These are phyloP conservation scores for Capniomyces stellatus DNA, from an alignment of 371 early-diverging fungal species.

Conservation along the genomic window DNA sequence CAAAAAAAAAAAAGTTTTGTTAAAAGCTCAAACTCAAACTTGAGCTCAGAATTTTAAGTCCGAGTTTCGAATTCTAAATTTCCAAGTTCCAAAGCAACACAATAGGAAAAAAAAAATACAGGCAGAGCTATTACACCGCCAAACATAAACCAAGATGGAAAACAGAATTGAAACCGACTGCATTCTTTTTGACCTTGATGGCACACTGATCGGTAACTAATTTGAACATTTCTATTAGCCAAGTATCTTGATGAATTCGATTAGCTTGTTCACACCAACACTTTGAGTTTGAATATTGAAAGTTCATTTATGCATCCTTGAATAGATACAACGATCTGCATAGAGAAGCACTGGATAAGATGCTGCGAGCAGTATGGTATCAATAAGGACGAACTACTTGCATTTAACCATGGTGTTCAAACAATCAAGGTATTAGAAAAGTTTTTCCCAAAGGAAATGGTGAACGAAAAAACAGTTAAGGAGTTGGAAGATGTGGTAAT, in stretches of 20 bases:
- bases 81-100: too few species aligned
- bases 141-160: neutral
- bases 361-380: constrained; percentile 16
- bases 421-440: constrained; percentile 27
- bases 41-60: too few species aligned
- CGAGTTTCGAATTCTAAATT: too few species aligned
- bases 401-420: constrained; percentile 28
- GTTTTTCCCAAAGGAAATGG: constrained; percentile 21
- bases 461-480: constrained; percentile 11
- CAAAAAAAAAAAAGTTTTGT: too few species aligned
- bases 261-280: too few species aligned
- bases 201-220: constrained; percentile 24
- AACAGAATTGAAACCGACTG: constrained; percentile 10
- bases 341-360: constrained; percentile 19
- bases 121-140: too few species aligned
- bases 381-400: constrained; percentile 15
- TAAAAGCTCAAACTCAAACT: too few species aligned
- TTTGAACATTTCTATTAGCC: too few species aligned
- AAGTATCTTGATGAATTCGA: too few species aligned
- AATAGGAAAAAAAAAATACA: too few species aligned
- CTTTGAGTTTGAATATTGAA: too few species aligned
- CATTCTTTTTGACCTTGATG: constrained; percentile 25
- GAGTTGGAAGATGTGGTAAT: constrained; percentile 17
- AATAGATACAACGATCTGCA: constrained; percentile 12
- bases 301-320: too few species aligned